Base-by-base conservation (phyloP, 441 rosid genomes). In the Euphorbia corollata region DNA sequence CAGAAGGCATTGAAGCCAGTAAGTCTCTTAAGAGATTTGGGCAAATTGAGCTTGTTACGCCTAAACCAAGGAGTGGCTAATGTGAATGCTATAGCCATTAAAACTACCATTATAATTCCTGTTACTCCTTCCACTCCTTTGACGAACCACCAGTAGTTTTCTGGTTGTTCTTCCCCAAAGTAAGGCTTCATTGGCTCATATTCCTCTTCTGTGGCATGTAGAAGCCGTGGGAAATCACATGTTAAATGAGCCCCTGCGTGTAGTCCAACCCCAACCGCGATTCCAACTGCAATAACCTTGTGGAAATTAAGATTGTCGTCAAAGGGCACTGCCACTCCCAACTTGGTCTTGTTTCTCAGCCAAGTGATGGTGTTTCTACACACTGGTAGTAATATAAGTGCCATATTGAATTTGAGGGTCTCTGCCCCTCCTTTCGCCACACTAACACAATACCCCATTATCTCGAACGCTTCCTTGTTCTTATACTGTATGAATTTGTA, bases 1-100 rank as follows among this genome's bases (percentile, higher is more conserved):
- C 97, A 90, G 68, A 92, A 92, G 36, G 97, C 96, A 59, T 92
- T 92, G 74, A 90, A 92, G 36, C 98, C 97, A 0, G 96, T 87
- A 61, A 92, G 88, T 73, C 77, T 87, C 74, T 79, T 87, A 2
- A 92, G 78, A 36, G 81, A 81, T 0, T 79, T 85, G 22, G 98
- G 98, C 20, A 88, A 69, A 64, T 85, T 83, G 71, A 90, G 83
- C 79, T 72, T 83, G 83, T 78, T 87, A n/a, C 94, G 83, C 70
- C 98, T 78, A 63, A 92, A 92, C 93, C 93, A 87, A 5, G 92
- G 93, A 8, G 93, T 86, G 45, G 97, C 98, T 2, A 92, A 73
- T 7, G 93, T 86, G 69, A 90, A 92, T 0, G 96, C 97, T 65
- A 92, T 84, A 24, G 83, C 82, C 98, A 92, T 92, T 48, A 90